phyloP scores from a whole-genome alignment of 169 alveolate species.

The Cryptosporidium xiaoi region DNA sequence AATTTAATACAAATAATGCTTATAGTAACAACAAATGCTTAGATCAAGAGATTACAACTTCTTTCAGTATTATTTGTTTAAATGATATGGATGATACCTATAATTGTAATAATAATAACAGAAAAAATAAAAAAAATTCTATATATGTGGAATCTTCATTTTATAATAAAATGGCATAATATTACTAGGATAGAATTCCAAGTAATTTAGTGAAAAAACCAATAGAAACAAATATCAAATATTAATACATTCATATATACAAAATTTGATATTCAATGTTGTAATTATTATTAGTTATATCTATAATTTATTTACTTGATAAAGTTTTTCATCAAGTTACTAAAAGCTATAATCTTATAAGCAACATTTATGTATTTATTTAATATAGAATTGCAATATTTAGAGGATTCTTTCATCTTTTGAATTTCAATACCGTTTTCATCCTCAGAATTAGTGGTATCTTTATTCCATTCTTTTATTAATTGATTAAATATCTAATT shows the following conservation, averaged over 20 bases:
- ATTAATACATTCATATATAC: background rate
- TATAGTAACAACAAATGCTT: too few relatives aligned
- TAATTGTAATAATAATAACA: too few relatives aligned
- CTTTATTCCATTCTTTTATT: conserved; percentile 54
- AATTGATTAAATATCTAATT: conserved; percentile 50
- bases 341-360: conserved; percentile 50
- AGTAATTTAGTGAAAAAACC: background rate
- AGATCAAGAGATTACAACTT: too few relatives aligned
- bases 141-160: conserved; percentile 52
- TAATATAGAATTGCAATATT: conserved; percentile 19
- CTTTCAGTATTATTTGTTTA: too few relatives aligned
- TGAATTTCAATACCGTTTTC: conserved; percentile 48
- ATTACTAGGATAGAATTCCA: background rate
- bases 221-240: background rate
- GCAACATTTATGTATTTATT: conserved; percentile 69
- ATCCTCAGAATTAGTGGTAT: conserved; percentile 24
- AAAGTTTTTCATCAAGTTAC: conserved; percentile 63
- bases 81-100: too few relatives aligned
- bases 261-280: background rate
- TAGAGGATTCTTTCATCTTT: conserved; percentile 26
- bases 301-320: conserved; percentile 6
- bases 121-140: background rate
- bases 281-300: background rate
- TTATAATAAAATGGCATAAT: conserved; percentile 29
- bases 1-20: conserved; percentile 24